Evolutionary conservation across 2,329 filamentous ascomycete genomes (phyloP), one percentile per base, ranked within the genome.

Genomic region (Penicillium sp.): DNA sequence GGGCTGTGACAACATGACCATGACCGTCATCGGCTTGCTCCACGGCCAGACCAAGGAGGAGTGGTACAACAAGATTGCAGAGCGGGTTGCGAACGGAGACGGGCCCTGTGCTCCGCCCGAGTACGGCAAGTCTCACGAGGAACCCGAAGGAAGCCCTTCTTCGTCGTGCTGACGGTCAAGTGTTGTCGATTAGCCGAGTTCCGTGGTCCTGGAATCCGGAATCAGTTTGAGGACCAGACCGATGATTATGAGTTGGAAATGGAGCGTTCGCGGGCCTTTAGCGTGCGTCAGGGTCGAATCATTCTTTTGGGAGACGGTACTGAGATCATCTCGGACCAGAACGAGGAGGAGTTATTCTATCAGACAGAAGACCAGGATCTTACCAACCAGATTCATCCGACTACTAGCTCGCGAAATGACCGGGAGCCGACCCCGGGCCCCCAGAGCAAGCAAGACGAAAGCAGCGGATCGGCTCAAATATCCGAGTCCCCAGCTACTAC

Each of bases 1-100:
- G 53, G 93, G 93, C 53, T 98, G 93, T 71, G 93, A 98, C 76
- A 98, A 98, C 78, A 98, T 98, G 93, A 98, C 93, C 59, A 97
- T 98, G 86, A 77, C 85, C 61, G 80, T 98, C 57, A 76, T 98
- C 65, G 93, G 86, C 58, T 83, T 98, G 67, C 80, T 98, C 59
- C 83, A 88, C 65, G 93, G 91, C 69, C 90, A 88, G 78, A 87
- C 84, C 61, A 94, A 95, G 80, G 90, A 96, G 66, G 86, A 96
- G 75, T 98, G 93, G 93, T 98, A 98, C 71, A 88, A 96, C 65
- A 85, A 90, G 76, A 86, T 98, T 70, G 89, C 86, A 64, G 89
- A 86, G 76, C 83, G 93, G 67, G 93, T 98, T 71, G 88, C 90
- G 62, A 90, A 91, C 69, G 93, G 91, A 73, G 93, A 98, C 73